Conservation (phyloP, 192 early-diverging fungal genomes). For the Coemansia sp. region DNA sequence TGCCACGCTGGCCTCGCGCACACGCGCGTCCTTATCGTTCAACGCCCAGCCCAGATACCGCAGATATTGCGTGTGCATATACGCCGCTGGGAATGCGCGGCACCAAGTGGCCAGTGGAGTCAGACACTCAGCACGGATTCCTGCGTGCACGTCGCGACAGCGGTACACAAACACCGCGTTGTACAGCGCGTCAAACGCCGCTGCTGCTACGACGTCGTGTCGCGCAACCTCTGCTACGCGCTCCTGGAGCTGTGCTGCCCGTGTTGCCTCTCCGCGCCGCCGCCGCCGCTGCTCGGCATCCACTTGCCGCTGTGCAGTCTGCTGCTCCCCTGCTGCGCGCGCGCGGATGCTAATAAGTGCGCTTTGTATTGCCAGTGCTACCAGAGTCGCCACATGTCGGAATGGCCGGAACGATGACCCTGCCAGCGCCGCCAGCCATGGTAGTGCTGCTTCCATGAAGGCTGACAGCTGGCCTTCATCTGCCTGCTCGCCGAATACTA, state of each 20-base stretch:
- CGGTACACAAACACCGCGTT: slow-evolving; percentile 86
- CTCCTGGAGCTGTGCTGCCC: slow-evolving; percentile 21
- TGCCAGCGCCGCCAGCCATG: slow-evolving; percentile 69
- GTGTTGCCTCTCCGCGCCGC: slow-evolving; percentile 9
- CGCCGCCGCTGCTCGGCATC: slow-evolving; percentile 52
- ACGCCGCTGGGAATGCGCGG: slow-evolving; percentile 63
- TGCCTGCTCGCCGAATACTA: slow-evolving; percentile 60
- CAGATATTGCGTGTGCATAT: slow-evolving; percentile 71
- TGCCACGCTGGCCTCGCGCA: slow-evolving; percentile 71
- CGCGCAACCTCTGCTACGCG: slow-evolving; percentile 47
- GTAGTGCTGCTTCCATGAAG: slow-evolving; percentile 61
- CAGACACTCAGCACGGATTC: slow-evolving; percentile 83
- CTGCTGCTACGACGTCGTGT: slow-evolving; percentile 61
- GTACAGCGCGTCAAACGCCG: slow-evolving; percentile 71
- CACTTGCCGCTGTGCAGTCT: slow-evolving; percentile 69
- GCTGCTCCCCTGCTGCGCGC: slow-evolving; percentile 59
- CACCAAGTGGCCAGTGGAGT: slow-evolving; percentile 81
- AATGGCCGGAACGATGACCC: slow-evolving; percentile 84
- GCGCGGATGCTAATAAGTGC: slow-evolving; percentile 69
- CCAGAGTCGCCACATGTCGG: slow-evolving; percentile 81
- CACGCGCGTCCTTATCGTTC: slow-evolving; percentile 73
- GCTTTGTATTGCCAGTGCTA: slow-evolving; percentile 64
- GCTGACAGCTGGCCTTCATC: slow-evolving; percentile 32
- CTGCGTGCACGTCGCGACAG: slow-evolving; percentile 81
- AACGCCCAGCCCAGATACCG: slow-evolving; percentile 87